A percentile compares a stretch with the other conserved stretches of the same genome.
phyloP scores from a whole-genome alignment of 177 flowering plant species.

The Vitis hybrid region DNA sequence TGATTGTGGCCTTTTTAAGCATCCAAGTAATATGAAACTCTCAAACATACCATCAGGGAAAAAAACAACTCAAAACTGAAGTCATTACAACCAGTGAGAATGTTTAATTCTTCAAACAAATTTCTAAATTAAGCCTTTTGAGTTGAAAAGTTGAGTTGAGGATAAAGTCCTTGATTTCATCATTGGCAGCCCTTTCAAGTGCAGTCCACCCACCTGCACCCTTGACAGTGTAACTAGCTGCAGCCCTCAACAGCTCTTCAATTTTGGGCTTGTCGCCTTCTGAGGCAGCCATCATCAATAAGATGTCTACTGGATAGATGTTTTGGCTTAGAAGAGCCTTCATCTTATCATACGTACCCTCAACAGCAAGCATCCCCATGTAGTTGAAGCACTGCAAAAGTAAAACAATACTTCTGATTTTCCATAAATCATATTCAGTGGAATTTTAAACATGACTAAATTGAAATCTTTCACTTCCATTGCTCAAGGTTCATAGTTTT shows the following conservation, averaged over 20 bases:
- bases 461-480: too few species aligned
- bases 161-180: slow-evolving; percentile 73
- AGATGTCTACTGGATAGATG: slow-evolving; percentile 90
- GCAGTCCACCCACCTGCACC: slow-evolving; percentile 86
- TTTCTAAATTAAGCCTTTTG: slow-evolving; percentile 52
- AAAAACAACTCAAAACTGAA: too few species aligned
- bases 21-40: too few species aligned
- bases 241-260: slow-evolving; percentile 84
- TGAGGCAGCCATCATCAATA: slow-evolving; percentile 81
- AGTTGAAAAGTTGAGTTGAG: slow-evolving; percentile 50
- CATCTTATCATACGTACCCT: slow-evolving; percentile 92
- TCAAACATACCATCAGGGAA: too few species aligned
- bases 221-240: slow-evolving; percentile 67
- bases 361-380: slow-evolving; percentile 99
- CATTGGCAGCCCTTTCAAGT: slow-evolving; percentile 64
- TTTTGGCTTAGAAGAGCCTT: slow-evolving; percentile 68
- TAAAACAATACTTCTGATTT: neutral
- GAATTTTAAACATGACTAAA: too few species aligned
- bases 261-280: slow-evolving; percentile 91
- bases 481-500: too few species aligned
- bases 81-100: too few species aligned
- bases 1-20: too few species aligned
- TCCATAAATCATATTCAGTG: too few species aligned
- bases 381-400: slow-evolving; percentile 87
- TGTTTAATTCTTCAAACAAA: too few species aligned